These are phyloP conservation scores for Tylopilus sp. DNA, from an alignment of 768 basidiomycete genomes.

Conservation along the genomic window DNA sequence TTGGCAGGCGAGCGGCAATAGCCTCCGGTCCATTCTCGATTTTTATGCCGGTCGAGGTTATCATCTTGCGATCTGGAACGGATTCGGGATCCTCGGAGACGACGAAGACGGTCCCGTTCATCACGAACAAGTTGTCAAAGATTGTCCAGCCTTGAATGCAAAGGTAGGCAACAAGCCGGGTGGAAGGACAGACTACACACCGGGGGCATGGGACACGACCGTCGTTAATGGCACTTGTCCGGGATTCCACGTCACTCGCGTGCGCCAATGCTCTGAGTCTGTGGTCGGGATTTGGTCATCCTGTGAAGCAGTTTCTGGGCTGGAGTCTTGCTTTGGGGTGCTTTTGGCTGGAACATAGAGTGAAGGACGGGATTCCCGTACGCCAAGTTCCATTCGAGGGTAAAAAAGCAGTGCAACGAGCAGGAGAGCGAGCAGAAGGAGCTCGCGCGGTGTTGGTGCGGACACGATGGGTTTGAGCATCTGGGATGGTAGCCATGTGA, in stretches of 20 bases:
- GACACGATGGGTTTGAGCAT: slow-evolving; percentile 26
- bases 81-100: slow-evolving; percentile 68
- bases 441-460: slow-evolving; percentile 55
- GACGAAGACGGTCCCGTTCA: slow-evolving; percentile 79
- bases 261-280: slow-evolving; percentile 28
- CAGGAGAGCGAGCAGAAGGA: slow-evolving; percentile 46
- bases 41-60: slow-evolving; percentile 65
- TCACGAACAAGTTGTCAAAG: slow-evolving; percentile 76
- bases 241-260: slow-evolving; percentile 38
- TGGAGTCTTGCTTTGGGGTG: neutral
- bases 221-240: slow-evolving; percentile 53
- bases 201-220: slow-evolving; percentile 73
- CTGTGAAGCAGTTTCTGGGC: neutral
- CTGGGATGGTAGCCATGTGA: neutral
- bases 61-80: slow-evolving; percentile 61
- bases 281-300: slow-evolving; percentile 8
- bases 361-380: slow-evolving; percentile 3
- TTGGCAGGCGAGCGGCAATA: slow-evolving; percentile 60
- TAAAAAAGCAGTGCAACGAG: slow-evolving; percentile 47
- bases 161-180: neutral
- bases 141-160: slow-evolving; percentile 76
- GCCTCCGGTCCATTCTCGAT: slow-evolving; percentile 58
- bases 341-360: slow-evolving; percentile 7
- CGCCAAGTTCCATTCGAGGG: slow-evolving; percentile 23
- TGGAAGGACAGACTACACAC: slow-evolving; percentile 31